These are phyloP conservation scores for Alternaria consortialis DNA, from an alignment of 2,329 filamentous ascomycete species.

Conservation along the genomic window DNA sequence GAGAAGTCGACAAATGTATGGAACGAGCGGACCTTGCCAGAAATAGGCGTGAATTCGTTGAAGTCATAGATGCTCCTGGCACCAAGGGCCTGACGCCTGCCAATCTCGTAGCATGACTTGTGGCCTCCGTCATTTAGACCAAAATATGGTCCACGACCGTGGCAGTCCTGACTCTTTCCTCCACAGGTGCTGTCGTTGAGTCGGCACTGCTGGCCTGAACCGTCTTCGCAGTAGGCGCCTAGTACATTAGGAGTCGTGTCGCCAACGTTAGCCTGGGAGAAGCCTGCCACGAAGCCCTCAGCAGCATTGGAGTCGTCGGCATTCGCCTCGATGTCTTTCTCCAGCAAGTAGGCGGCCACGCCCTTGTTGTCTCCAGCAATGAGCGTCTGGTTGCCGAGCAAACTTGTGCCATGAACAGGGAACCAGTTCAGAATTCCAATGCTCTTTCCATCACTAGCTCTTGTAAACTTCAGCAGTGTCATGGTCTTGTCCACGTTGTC, in stretches of 20 bases:
- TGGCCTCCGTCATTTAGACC: slow-evolving; percentile 69
- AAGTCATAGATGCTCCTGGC: slow-evolving; percentile 68
- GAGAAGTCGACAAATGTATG: slow-evolving; percentile 88
- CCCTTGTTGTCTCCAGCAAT: slow-evolving; percentile 97
- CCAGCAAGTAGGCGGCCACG: slow-evolving; percentile 85
- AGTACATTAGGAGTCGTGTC: slow-evolving; percentile 90
- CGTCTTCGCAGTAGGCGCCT: slow-evolving; percentile 90
- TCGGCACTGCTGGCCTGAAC: slow-evolving; percentile 71
- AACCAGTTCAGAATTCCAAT: slow-evolving; percentile 90
- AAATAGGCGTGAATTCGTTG: slow-evolving; percentile 60
- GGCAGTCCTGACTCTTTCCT: slow-evolving; percentile 74
- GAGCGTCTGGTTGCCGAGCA: slow-evolving; percentile 90
- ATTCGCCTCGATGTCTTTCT: slow-evolving; percentile 68
- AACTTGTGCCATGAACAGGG: slow-evolving; percentile 88
- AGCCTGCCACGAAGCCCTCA: slow-evolving; percentile 83
- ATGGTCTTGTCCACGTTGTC: slow-evolving; percentile 77
- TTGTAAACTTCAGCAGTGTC: slow-evolving; percentile 80
- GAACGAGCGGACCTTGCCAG: slow-evolving; percentile 76
- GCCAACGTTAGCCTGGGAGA: slow-evolving; percentile 89
- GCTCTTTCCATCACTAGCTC: slow-evolving; percentile 76
- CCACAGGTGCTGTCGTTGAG: slow-evolving; percentile 87
- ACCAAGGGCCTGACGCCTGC: slow-evolving; percentile 72
- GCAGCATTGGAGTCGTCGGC: slow-evolving; percentile 57
- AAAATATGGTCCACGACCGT: slow-evolving; percentile 77
- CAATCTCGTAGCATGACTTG: slow-evolving; percentile 79